phyloP scores from a whole-genome alignment of 2,329 filamentous ascomycete genomes.

The Hymenoscyphus infarciens region DNA sequence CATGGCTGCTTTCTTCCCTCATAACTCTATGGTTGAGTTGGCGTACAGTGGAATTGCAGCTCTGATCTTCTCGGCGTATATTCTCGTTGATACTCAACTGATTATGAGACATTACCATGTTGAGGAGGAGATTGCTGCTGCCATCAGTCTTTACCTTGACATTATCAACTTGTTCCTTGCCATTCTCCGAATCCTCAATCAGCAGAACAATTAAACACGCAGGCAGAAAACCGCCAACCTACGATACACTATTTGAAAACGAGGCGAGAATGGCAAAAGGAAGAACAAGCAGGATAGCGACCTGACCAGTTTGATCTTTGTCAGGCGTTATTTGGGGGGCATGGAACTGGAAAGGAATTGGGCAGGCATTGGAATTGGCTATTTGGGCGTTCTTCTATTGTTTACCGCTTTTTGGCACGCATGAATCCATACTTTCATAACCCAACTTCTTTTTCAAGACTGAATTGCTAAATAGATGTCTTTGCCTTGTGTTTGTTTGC shows the following conservation, averaged over 20 bases:
- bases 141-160: slow-evolving; percentile 92
- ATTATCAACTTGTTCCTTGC: slow-evolving; percentile 96
- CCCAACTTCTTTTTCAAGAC: not conserved
- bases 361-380: not conserved
- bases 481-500: not conserved
- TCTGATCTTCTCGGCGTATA: slow-evolving; percentile 89
- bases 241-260: not conserved
- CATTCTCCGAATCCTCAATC: slow-evolving; percentile 94
- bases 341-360: not conserved
- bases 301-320: not conserved
- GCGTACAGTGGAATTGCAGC: slow-evolving; percentile 79
- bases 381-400: not conserved
- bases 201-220: slow-evolving; percentile 74
- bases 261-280: not conserved
- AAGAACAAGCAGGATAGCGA: not conserved
- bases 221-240: not conserved
- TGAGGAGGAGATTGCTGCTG: slow-evolving; percentile 94
- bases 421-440: not conserved
- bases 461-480: not conserved
- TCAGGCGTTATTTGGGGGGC: not conserved
- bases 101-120: slow-evolving; percentile 95
- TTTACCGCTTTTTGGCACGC: not conserved
- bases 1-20: slow-evolving; percentile 85
- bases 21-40: slow-evolving; percentile 76
- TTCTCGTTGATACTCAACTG: slow-evolving; percentile 93